Evolutionary conservation across 331 rosid species (phyloP).

Genomic region (Spiraea crenata): DNA sequence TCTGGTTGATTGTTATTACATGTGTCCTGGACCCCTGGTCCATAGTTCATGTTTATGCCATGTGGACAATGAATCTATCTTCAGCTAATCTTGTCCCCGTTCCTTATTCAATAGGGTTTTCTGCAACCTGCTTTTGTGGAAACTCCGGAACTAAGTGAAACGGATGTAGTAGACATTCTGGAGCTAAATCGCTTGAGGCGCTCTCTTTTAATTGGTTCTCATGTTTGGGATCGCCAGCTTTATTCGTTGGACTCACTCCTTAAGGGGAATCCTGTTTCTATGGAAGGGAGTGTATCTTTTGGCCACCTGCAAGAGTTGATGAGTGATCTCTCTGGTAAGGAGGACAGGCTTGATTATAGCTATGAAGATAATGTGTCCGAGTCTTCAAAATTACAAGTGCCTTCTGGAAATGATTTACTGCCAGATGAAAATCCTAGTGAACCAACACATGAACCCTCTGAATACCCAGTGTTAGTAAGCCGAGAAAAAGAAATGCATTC

Average conservation of each 20-base stretch:
- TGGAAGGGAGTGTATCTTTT: constrained; percentile 37
- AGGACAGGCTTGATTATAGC: constrained; percentile 28
- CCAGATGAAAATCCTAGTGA: constrained; percentile 30
- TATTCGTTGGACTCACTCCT: constrained; percentile 61
- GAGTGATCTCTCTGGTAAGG: constrained; percentile 41
- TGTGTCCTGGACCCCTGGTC: constrained; percentile 6
- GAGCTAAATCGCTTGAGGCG: constrained; percentile 79
- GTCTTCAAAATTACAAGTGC: constrained; percentile 41
- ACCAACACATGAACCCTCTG: constrained; percentile 30
- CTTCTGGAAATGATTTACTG: constrained; percentile 32
- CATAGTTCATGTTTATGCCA: background rate
- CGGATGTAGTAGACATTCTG: constrained; percentile 54
- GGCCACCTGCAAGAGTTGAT: constrained; percentile 38
- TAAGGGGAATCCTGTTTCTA: constrained; percentile 36
- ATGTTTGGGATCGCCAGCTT: constrained; percentile 84
- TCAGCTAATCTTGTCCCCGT: constrained; percentile 11
- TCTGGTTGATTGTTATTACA: constrained; percentile 8
- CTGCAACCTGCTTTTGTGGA: constrained; percentile 58
- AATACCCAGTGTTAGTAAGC: constrained; percentile 27
- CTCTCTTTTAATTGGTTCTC: constrained; percentile 75
- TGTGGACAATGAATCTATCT: constrained; percentile 13
- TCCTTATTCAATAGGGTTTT: constrained; percentile 40
- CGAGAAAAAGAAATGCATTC: constrained; percentile 46
- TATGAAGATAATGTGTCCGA: constrained; percentile 31
- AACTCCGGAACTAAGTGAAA: constrained; percentile 40